Conservation (phyloP, 2,329 filamentous ascomycete genomes). For the Ophiostoma quercus region DNA sequence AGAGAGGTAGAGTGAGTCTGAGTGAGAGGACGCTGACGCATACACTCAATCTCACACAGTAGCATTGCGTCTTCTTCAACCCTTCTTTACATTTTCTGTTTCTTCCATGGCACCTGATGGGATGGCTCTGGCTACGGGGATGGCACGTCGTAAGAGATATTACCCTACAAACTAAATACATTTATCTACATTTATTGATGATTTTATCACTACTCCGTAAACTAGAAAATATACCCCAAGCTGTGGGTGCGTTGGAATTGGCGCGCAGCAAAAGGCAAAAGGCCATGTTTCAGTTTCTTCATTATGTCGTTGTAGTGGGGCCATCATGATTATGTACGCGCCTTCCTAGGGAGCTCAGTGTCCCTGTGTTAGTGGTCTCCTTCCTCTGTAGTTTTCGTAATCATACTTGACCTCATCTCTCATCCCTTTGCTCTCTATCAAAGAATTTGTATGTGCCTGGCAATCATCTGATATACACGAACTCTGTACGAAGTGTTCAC, state of each 20-base stretch:
- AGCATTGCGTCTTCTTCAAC: not conserved
- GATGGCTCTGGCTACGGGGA: not conserved
- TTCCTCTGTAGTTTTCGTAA: not conserved
- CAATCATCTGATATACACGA: no score
- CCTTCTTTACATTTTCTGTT: not conserved
- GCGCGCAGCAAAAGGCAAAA: not conserved
- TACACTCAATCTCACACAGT: not conserved
- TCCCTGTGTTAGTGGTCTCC: not conserved
- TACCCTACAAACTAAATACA: no score
- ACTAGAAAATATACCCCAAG: not conserved
- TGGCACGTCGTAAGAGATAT: not conserved
- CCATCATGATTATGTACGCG: not conserved
- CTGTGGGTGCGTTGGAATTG: constrained; percentile 8
- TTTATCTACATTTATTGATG: not conserved
- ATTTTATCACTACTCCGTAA: not conserved
- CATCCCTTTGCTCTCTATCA: not conserved
- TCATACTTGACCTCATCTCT: not conserved
- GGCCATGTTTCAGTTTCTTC: constrained; percentile 12
- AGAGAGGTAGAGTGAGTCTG: no score
- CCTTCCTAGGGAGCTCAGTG: not conserved
- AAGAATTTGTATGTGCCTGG: not conserved
- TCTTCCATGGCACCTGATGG: not conserved
- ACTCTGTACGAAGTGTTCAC: not conserved
- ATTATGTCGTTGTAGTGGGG: not conserved
- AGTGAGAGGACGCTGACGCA: not conserved